Conservation (phyloP, 177 flowering plant genomes). For the Telopea speciosissima region DNA sequence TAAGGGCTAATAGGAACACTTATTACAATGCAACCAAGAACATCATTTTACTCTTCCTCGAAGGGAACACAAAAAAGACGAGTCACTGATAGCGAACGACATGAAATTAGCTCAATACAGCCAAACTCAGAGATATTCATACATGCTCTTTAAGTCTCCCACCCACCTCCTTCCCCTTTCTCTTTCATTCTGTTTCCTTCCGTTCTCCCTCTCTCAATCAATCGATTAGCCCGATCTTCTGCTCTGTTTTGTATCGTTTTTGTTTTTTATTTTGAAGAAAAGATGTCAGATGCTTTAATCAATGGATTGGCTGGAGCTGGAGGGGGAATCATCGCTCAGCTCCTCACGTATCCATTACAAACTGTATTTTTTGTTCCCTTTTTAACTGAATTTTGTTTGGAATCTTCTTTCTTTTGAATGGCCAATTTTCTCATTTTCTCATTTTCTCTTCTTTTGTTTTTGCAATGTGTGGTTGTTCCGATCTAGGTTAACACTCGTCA, state of each 20-base stretch:
- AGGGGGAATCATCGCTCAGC: constrained; percentile 94
- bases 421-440: not conserved
- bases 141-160: not conserved
- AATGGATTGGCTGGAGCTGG: constrained; percentile 98
- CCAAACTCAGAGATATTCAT: constrained; percentile 20
- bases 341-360: constrained; percentile 88
- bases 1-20: too few species aligned
- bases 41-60: not conserved
- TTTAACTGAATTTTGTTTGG: not conserved
- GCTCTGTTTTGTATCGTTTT: not conserved
- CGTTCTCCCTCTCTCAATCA: not conserved
- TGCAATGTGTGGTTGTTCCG: not conserved
- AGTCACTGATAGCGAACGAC: constrained; percentile 8
- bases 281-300: constrained; percentile 90
- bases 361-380: constrained; percentile 32
- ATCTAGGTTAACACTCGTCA: constrained; percentile 81
- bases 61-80: constrained; percentile 2
- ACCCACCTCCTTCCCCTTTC: too few species aligned
- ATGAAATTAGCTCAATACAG: constrained; percentile 5
- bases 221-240: not conserved
- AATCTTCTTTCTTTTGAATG: not conserved
- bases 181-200: not conserved
- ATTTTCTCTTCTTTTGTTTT: not conserved
- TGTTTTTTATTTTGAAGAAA: too few species aligned
- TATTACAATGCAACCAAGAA: too few species aligned